Evolutionary conservation across 2,329 filamentous ascomycete species (phyloP), one percentile per base, ranked within the genome.

Genomic region (Chrysosporium keratinophilum): DNA sequence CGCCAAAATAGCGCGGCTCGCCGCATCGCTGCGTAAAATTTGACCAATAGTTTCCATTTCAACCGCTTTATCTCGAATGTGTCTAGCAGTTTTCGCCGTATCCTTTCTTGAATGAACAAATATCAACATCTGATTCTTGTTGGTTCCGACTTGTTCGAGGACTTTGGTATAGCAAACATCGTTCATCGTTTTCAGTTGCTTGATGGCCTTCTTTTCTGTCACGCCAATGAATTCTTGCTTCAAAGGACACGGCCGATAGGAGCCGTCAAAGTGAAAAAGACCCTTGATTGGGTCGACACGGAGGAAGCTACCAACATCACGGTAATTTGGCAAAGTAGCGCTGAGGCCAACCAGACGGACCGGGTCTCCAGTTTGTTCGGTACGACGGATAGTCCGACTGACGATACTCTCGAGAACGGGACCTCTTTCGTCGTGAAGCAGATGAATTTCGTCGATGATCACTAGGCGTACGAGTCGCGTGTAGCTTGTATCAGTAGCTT

Each of bases 41-140:
- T 97, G 88, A 55, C 91, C 89, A 63, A 98, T 97, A 0, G 93
- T 96, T 64, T 97, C 94, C 75, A 88, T 79, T 69, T 98, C 93
- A n/a, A 98, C 73, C 2, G 93, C 91, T 71, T 96, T 96, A 74
- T 98, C 94, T 58, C 90, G 82, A 64, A 98, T 90, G 66, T 95
- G 95, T 65, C 87, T 88, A 20, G 91, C 93, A 2, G 94, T 98
- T 74, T 98, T 98, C 7, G 90, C 89, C 0, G 94, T 98, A 70
- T 98, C 94, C 66, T 98, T 98, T 63, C 93, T 81, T 35, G 94
- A 98, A 68, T 98, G 94, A 5, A 98, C 93, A 65, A 98, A 98
- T 56, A 98, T 95, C 39, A 98, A 81, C 90, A 98, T 96, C 69
- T 98, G 93, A 63, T 98, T 95, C 59, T 87, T 83, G 64, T 94